Base-by-base conservation (phyloP, 805 yeast genomes). In the Kuraishia molischiana region DNA sequence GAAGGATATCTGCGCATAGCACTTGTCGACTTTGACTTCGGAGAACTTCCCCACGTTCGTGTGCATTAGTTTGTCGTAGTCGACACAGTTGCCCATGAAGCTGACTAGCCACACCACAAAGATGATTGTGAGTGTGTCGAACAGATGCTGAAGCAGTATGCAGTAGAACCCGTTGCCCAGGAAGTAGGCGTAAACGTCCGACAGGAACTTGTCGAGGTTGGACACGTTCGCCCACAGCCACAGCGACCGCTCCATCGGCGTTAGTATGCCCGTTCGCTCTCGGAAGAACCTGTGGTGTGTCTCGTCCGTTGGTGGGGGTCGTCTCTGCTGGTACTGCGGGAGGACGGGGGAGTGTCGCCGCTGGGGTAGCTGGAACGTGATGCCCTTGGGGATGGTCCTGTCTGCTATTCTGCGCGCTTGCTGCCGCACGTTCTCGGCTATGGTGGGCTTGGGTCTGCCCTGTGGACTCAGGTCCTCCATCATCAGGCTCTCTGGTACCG, bases 161-260 rank as follows among this genome's bases (percentile, higher is more conserved):
- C 95, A 85, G 35, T 69, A 67, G 41, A 80, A 69, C 0, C 99
- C 99, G 53, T 80, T 85, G 3, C 94, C 95, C 20, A 81, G 62
- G 54, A 84, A 92, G 53, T 87, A 92, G 36, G 70, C 68, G 58
- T 92, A 92, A 9, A 89, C 73, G 47, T 90, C 95, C 38, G 76
- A 77, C 15, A 92, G 64, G 49, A 90, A 92, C 34, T 76, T 72
- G 60, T 92, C 99, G 55, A 92, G 69, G 56, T 92, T 92, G 47
- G 84, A 85, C 19, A 92, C 85, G 51, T 92, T 92, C 1, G 97
- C 95, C 97, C 98, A 92, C 42, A 85, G 71, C 86, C 97, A 92
- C 14, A 84, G 63, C 0, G 97, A 95, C 35, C 86, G 64, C 52
- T 89, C 96, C 41, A 66, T 65, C 1, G 84, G 74, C 36, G 77